Conservation (phyloP, 2,329 filamentous ascomycete genomes). For the Neonectria neomacrospora region DNA sequence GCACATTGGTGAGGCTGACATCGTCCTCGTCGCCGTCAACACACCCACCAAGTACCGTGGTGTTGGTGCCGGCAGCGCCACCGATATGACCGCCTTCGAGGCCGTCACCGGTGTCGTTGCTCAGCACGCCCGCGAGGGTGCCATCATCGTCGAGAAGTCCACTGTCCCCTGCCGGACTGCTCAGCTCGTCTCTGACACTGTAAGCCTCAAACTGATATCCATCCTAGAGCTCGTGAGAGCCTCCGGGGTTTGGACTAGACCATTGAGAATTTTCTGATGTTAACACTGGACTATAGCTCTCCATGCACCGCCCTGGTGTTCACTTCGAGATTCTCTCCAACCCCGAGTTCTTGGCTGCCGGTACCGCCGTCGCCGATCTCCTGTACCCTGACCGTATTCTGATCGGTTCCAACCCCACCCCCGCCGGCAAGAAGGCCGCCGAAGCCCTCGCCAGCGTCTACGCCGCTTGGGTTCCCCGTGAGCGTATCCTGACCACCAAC, state of each 20-base stretch:
- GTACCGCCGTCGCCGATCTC: constrained; percentile 78
- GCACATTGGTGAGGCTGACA: constrained; percentile 73
- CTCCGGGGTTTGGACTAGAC: neutral
- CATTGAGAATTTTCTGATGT: neutral
- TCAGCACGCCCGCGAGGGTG: constrained; percentile 70
- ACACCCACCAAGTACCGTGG: constrained; percentile 81
- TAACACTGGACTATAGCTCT: constrained; percentile 54
- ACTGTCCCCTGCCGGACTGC: constrained; percentile 83
- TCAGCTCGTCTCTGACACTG: constrained; percentile 74
- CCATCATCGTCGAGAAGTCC: constrained; percentile 84
- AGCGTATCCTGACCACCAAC: constrained; percentile 77
- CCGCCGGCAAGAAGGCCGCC: constrained; percentile 70
- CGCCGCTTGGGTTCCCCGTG: constrained; percentile 73
- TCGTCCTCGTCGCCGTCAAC: constrained; percentile 82
- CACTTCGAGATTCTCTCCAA: constrained; percentile 83
- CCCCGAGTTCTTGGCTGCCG: constrained; percentile 83
- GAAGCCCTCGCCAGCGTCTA: constrained; percentile 74
- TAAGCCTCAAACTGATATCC: constrained; percentile 51
- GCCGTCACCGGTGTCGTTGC: constrained; percentile 75
- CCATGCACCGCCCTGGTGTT: constrained; percentile 68
- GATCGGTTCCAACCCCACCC: constrained; percentile 74
- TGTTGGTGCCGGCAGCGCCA: constrained; percentile 75
- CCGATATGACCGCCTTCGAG: constrained; percentile 79
- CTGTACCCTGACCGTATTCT: constrained; percentile 78
- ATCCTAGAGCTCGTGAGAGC: constrained; percentile 1